phyloP scores from a whole-genome alignment of 2,329 filamentous ascomycete species.

The Calcarisporium arbuscula region DNA sequence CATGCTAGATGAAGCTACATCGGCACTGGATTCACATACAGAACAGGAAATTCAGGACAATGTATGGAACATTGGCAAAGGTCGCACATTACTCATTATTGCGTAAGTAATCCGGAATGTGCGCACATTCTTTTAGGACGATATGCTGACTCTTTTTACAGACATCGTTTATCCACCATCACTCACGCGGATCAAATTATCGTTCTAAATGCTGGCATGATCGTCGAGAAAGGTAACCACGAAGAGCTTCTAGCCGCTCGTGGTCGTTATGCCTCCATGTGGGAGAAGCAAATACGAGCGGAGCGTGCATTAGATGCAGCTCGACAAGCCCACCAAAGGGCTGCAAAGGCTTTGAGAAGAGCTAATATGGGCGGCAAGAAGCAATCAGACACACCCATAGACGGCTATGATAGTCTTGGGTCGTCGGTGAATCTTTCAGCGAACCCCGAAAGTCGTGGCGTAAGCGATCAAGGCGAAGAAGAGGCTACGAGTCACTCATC shows the following conservation, averaged over 20 bases:
- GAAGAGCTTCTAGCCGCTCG: slow-evolving; percentile 63
- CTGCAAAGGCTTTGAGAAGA: slow-evolving; percentile 34
- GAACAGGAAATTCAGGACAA: slow-evolving; percentile 90
- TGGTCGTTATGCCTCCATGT: slow-evolving; percentile 77
- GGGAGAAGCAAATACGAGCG: slow-evolving; percentile 80
- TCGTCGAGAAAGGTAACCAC: slow-evolving; percentile 74
- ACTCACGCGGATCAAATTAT: slow-evolving; percentile 81
- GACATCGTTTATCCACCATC: slow-evolving; percentile 77
- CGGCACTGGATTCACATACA: slow-evolving; percentile 83
- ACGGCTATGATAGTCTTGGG: slow-evolving; percentile 38
- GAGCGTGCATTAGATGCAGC: slow-evolving; percentile 51
- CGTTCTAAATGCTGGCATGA: slow-evolving; percentile 68
- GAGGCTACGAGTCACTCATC: slow-evolving; percentile 21
- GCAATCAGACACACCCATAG: slow-evolving; percentile 35
- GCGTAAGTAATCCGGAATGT: slow-evolving; percentile 51
- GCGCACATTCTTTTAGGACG: neutral
- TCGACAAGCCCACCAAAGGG: slow-evolving; percentile 28
- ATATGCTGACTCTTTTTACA: slow-evolving; percentile 22
- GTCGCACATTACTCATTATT: slow-evolving; percentile 91
- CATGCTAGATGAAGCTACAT: slow-evolving; percentile 88
- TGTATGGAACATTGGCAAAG: slow-evolving; percentile 71
- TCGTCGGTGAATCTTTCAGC: slow-evolving; percentile 36
- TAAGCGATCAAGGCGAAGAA: slow-evolving; percentile 19
- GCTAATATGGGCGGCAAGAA: slow-evolving; percentile 41
- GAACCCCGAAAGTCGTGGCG: slow-evolving; percentile 27